A percentile compares a stretch with the other conserved stretches of the same genome.
Evolutionary conservation across 2,329 filamentous ascomycete genomes (phyloP).

Genomic region (Emergomyces africanus): DNA sequence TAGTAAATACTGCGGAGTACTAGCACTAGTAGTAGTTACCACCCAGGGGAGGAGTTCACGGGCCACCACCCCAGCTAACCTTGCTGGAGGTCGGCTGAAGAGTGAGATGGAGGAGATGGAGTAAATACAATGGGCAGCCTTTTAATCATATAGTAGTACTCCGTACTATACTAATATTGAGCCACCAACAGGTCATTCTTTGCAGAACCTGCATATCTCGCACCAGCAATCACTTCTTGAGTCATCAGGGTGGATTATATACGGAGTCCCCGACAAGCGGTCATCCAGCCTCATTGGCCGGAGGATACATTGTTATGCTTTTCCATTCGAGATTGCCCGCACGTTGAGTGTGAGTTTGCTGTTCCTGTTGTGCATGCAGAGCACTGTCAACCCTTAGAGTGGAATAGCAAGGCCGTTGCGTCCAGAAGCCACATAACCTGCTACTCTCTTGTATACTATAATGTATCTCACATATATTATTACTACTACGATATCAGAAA

Average conservation of each 20-base stretch:
- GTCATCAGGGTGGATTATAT: background rate
- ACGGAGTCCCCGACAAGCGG: background rate
- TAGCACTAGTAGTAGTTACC: no score
- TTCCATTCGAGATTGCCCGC: background rate
- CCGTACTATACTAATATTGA: background rate
- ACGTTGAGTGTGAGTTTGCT: background rate
- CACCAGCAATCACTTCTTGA: background rate
- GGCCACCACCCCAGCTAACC: no score
- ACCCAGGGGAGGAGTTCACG: no score
- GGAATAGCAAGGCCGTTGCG: background rate
- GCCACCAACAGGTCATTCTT: background rate
- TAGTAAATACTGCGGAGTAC: no score
- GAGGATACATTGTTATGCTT: background rate
- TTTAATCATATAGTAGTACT: no score
- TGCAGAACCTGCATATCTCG: background rate
- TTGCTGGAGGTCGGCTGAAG: no score
- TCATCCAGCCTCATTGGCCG: background rate
- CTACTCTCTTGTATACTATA: background rate
- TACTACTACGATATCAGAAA: background rate
- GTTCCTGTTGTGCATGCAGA: background rate
- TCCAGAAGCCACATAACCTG: background rate
- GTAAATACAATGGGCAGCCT: no score
- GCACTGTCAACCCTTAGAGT: background rate
- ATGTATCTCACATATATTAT: background rate
- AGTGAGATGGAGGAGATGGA: no score